Evolutionary conservation across 2,329 filamentous ascomycete species (phyloP).

Genomic region (Pleomassaria siparia): DNA sequence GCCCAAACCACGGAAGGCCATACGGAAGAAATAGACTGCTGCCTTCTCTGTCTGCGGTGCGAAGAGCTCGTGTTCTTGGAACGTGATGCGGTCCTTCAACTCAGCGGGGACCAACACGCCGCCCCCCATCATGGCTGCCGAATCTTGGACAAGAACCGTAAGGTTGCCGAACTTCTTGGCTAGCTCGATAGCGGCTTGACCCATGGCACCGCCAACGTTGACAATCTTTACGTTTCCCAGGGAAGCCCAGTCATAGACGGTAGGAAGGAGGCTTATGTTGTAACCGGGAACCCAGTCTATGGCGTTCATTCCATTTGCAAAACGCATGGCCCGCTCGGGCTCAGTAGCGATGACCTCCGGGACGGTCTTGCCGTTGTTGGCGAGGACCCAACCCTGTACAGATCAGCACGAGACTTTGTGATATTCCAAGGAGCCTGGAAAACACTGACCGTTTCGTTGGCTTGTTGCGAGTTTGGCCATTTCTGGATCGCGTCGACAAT

Average conservation of each 20-base stretch:
- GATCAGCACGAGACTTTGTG: conserved; percentile 5
- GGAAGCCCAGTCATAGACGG: conserved; percentile 17
- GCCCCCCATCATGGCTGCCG: conserved; percentile 4
- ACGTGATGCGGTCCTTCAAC: conserved; percentile 8
- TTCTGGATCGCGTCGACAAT: conserved; percentile 15
- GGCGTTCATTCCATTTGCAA: conserved; percentile 11
- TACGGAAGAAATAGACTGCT: conserved; percentile 16
- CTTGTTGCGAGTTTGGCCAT: conserved; percentile 15
- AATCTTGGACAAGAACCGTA: conserved; percentile 15
- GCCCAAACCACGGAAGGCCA: conserved; percentile 11
- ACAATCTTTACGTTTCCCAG: conserved; percentile 12
- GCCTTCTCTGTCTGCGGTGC: conserved; percentile 10
- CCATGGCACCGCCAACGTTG: conserved; percentile 9
- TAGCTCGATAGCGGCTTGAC: conserved; percentile 13
- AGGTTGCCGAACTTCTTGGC: conserved; percentile 11
- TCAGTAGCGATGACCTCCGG: conserved; percentile 11
- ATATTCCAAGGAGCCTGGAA: too few species aligned
- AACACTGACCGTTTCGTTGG: conserved; percentile 14
- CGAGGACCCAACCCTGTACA: conserved; percentile 13
- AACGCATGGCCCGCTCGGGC: conserved; percentile 11
- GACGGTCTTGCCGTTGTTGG: conserved; percentile 15
- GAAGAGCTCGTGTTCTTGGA: conserved; percentile 14
- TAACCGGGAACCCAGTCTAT: conserved; percentile 11
- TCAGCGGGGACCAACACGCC: conserved; percentile 8
- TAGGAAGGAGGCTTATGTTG: conserved; percentile 3